Conservation (phyloP, 116 monocot species). For the Cymodocea nodosa region DNA sequence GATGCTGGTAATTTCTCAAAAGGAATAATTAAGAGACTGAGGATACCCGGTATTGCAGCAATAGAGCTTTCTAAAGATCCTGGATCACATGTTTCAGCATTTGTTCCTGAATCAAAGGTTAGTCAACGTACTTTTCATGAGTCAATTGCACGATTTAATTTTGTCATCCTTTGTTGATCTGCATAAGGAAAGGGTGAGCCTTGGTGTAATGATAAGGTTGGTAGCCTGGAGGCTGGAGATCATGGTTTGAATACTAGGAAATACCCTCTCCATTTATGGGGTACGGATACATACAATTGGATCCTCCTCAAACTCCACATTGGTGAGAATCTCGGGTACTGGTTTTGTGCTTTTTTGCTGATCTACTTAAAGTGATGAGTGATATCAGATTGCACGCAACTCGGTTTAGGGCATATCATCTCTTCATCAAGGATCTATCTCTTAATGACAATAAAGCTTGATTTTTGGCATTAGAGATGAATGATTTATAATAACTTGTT, state of each 20-base stretch:
- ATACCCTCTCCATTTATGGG: too few species aligned
- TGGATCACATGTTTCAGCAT: conserved; percentile 77
- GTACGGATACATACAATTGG: too few species aligned
- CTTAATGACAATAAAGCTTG: too few species aligned
- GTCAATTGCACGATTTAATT: neutral
- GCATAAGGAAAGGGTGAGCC: neutral
- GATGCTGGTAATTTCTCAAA: conserved; percentile 67
- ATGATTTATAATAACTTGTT: too few species aligned
- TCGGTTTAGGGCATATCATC: neutral
- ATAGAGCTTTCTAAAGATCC: conserved; percentile 63
- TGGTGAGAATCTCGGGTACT: too few species aligned
- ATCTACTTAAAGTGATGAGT: too few species aligned
- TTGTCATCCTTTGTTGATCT: neutral
- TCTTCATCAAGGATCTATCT: neutral
- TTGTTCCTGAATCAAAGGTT: conserved; percentile 89
- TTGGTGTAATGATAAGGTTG: neutral
- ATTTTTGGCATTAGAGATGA: too few species aligned
- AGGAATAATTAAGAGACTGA: conserved; percentile 53
- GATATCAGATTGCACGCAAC: neutral
- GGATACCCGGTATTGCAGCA: conserved; percentile 64
- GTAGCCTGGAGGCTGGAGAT: too few species aligned
- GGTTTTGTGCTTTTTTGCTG: too few species aligned
- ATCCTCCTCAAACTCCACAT: too few species aligned
- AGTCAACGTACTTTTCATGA: neutral
- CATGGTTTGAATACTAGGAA: too few species aligned